A percentile compares a stretch with the other conserved stretches of the same genome.
Conservation (phyloP, 176 grass and related monocot genomes). For the Triticum urartu region DNA sequence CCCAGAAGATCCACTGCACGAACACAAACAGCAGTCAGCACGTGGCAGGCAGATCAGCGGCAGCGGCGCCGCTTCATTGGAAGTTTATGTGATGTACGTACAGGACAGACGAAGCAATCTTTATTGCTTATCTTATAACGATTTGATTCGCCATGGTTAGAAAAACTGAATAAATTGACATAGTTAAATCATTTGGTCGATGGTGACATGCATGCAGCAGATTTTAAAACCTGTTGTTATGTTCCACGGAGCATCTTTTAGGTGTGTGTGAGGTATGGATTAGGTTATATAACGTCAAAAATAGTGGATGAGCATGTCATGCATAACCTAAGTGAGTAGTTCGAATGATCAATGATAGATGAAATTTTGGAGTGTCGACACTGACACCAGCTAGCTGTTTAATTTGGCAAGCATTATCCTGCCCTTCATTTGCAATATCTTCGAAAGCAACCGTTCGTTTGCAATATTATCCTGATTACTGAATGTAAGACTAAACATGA, state of each 20-base stretch:
- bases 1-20: slow-evolving; percentile 93
- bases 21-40: not conserved
- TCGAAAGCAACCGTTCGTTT: not conserved
- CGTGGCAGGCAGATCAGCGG: not conserved
- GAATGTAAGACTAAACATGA: not conserved
- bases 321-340: slow-evolving; percentile 18
- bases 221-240: not conserved
- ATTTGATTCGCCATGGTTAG: not conserved
- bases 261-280: slow-evolving; percentile 11
- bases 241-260: slow-evolving; percentile 22
- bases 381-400: not conserved
- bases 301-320: slow-evolving; percentile 29
- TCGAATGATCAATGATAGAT: not conserved
- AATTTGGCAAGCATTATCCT: slow-evolving; percentile 15
- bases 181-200: slow-evolving; percentile 24
- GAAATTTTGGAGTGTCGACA: not conserved
- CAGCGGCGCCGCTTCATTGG: not conserved
- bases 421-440: slow-evolving; percentile 8
- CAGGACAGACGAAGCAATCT: not conserved
- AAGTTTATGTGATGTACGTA: not conserved
- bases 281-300: slow-evolving; percentile 2
- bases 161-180: not conserved
- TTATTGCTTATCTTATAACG: slow-evolving; percentile 17
- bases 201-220: slow-evolving; percentile 5
- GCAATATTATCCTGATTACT: not conserved